Evolutionary conservation across 2,329 filamentous ascomycete species (phyloP).

Genomic region (Phyllosticta paracitricarpa): DNA sequence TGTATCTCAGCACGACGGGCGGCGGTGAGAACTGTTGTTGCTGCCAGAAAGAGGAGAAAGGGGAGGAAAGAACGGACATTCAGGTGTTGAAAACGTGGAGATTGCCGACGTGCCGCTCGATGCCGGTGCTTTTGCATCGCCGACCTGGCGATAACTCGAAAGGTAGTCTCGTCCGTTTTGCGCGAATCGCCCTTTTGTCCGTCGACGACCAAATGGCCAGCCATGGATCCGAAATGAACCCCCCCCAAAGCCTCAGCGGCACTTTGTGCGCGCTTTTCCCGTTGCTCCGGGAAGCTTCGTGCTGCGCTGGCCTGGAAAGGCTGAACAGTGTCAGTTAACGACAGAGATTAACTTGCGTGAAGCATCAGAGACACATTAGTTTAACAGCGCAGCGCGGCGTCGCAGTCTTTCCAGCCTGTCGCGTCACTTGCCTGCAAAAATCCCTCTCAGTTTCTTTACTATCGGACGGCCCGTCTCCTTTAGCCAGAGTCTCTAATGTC

Average conservation of each 20-base stretch:
- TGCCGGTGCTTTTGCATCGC: neutral
- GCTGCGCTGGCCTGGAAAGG: neutral
- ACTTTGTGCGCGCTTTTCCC: neutral
- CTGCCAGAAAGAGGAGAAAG: neutral
- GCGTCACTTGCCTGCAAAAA: neutral
- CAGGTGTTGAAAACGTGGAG: neutral
- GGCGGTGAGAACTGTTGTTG: neutral
- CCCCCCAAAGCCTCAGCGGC: neutral
- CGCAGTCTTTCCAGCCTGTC: neutral
- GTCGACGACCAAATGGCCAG: neutral
- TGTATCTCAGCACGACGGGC: neutral
- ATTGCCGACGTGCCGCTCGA: neutral
- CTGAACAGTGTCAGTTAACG: neutral
- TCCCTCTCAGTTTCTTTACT: neutral
- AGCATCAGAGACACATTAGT: neutral
- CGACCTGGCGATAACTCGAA: neutral
- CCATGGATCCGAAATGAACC: neutral
- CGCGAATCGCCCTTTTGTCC: neutral
- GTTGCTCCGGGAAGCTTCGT: neutral
- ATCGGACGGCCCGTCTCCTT: neutral
- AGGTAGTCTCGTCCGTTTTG: neutral
- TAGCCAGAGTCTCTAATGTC: neutral
- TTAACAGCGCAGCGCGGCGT: neutral
- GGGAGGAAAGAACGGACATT: neutral
- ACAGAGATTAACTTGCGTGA: neutral